These are phyloP conservation scores for Phaeosphaeriaceae sp. DNA, from an alignment of 2,329 filamentous ascomycete species.

Conservation along the genomic window DNA sequence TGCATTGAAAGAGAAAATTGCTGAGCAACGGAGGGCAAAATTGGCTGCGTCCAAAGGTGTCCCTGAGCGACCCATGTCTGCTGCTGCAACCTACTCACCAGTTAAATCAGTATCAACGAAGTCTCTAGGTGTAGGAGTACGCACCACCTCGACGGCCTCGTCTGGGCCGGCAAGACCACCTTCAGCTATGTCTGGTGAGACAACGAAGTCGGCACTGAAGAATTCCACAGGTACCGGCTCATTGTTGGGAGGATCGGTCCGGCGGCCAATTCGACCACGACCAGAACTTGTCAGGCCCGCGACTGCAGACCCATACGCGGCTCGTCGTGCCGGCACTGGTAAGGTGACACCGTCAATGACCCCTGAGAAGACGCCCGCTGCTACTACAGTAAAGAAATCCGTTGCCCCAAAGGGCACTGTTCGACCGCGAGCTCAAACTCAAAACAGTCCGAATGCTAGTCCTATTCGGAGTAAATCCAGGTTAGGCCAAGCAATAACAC, in stretches of 20 bases:
- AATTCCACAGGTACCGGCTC: slow-evolving; percentile 48
- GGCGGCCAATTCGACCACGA: slow-evolving; percentile 54
- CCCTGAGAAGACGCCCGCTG: slow-evolving; percentile 52
- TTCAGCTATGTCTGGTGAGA: slow-evolving; percentile 43
- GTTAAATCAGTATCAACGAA: slow-evolving; percentile 49
- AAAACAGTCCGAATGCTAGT: slow-evolving; percentile 44
- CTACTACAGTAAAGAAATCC: slow-evolving; percentile 47
- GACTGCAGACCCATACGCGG: slow-evolving; percentile 62
- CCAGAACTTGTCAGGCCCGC: slow-evolving; percentile 58
- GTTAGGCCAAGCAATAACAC: slow-evolving; percentile 32
- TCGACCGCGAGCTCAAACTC: slow-evolving; percentile 42
- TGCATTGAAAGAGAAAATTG: slow-evolving; percentile 80
- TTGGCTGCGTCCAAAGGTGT: slow-evolving; percentile 51
- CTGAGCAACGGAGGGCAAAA: slow-evolving; percentile 74
- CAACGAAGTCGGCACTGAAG: slow-evolving; percentile 42
- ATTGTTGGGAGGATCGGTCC: slow-evolving; percentile 65
- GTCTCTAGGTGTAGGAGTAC: slow-evolving; percentile 29
- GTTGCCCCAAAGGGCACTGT: slow-evolving; percentile 36
- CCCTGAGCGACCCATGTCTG: slow-evolving; percentile 63
- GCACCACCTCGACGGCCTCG: slow-evolving; percentile 36
- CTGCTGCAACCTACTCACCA: slow-evolving; percentile 60
- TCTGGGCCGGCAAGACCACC: slow-evolving; percentile 42
- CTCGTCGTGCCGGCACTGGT: slow-evolving; percentile 40
- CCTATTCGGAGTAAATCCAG: slow-evolving; percentile 47
- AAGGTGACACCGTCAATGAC: slow-evolving; percentile 57